phyloP scores from a whole-genome alignment of 2,329 filamentous ascomycete species.

The Cercospora zeina region DNA sequence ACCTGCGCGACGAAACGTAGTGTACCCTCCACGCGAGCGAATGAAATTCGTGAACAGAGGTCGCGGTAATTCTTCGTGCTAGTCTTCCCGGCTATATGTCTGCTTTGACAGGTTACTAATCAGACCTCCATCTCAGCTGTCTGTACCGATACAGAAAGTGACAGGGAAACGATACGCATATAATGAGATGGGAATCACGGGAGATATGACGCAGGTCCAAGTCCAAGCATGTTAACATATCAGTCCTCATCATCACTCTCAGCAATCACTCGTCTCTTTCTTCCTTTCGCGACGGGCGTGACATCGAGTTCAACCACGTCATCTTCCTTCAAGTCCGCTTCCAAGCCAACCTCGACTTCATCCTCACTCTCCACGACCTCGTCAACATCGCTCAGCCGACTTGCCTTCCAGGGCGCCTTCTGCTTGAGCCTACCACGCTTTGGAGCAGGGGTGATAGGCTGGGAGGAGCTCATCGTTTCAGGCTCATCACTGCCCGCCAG shows the following conservation, averaged over 20 bases:
- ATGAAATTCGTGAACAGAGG: neutral
- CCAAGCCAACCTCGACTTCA: constrained; percentile 14
- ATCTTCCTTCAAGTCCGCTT: constrained; percentile 9
- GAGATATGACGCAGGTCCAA: neutral
- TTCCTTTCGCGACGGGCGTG: constrained; percentile 10
- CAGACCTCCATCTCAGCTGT: neutral
- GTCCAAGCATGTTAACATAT: neutral
- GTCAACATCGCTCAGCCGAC: constrained; percentile 20
- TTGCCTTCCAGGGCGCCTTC: constrained; percentile 9
- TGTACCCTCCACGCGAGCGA: neutral
- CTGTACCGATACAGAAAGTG: neutral
- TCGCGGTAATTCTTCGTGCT: neutral
- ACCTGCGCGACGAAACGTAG: constrained; percentile 13
- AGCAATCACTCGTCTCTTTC: constrained; percentile 28
- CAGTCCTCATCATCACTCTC: constrained; percentile 25
- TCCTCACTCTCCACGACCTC: constrained; percentile 22
- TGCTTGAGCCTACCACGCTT: constrained; percentile 26
- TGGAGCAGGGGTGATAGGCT: constrained; percentile 24
- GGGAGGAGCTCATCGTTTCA: constrained; percentile 36
- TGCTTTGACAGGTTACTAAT: neutral
- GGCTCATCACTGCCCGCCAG: constrained; percentile 48
- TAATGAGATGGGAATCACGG: neutral
- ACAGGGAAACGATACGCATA: neutral
- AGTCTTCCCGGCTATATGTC: constrained; percentile 4
- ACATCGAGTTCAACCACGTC: constrained; percentile 14